phyloP scores from a whole-genome alignment of 2,329 filamentous ascomycete genomes.

The Ilyonectria sp. region DNA sequence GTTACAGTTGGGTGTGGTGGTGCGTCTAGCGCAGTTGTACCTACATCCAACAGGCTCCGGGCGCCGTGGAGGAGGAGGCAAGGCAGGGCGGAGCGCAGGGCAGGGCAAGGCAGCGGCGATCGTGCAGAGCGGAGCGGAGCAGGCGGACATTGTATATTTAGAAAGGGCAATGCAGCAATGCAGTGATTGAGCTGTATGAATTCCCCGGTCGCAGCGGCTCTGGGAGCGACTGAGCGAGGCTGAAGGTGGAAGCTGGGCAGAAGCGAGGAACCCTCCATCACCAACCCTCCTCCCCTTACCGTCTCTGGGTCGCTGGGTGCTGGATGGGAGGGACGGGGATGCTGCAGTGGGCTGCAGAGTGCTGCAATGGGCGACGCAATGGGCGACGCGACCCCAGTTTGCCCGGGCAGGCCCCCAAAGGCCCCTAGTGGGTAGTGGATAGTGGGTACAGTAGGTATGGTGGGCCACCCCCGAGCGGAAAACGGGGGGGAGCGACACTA shows the following conservation, averaged over 20 bases:
- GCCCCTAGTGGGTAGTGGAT: slow-evolving; percentile 19
- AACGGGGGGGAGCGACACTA: neutral
- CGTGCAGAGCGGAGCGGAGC: slow-evolving; percentile 1
- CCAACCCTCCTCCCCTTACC: slow-evolving; percentile 17
- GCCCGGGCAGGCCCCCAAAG: slow-evolving; percentile 44
- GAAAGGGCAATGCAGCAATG: neutral
- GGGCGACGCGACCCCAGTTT: slow-evolving; percentile 46
- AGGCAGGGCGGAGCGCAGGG: slow-evolving; percentile 10
- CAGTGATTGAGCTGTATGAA: neutral
- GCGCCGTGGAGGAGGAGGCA: slow-evolving; percentile 5
- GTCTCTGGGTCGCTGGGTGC: slow-evolving; percentile 4
- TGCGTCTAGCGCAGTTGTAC: slow-evolving; percentile 23
- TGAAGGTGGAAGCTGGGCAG: neutral
- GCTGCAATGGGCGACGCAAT: slow-evolving; percentile 42
- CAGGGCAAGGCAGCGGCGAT: slow-evolving; percentile 12
- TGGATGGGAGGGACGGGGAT: slow-evolving; percentile 35
- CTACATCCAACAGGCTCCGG: slow-evolving; percentile 8
- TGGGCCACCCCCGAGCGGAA: slow-evolving; percentile 18
- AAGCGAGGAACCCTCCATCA: slow-evolving; percentile 4
- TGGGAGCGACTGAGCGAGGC: neutral
- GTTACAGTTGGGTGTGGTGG: slow-evolving; percentile 26
- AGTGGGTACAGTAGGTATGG: slow-evolving; percentile 16
- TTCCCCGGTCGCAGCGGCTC: neutral
- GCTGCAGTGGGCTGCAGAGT: slow-evolving; percentile 35
- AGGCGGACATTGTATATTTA: neutral